These are phyloP conservation scores for Puccinellia tenuiflora DNA, from an alignment of 176 grass and related monocot genomes.

Conservation along the genomic window DNA sequence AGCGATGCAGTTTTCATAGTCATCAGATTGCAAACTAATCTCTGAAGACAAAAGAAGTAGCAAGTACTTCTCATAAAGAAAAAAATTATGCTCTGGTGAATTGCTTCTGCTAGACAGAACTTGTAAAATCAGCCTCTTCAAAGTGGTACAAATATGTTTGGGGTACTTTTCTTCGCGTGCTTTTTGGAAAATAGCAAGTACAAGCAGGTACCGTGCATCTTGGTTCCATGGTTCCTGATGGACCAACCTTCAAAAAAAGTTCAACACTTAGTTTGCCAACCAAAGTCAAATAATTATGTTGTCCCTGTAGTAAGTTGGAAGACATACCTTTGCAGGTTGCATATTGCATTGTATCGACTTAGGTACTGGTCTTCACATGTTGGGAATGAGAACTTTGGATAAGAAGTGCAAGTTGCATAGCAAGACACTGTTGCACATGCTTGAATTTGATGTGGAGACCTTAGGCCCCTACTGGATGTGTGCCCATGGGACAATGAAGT, in stretches of 20 bases:
- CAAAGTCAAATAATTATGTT: neutral
- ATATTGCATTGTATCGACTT: slow-evolving; percentile 36
- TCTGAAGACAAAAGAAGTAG: slow-evolving; percentile 77
- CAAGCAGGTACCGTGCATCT: slow-evolving; percentile 68
- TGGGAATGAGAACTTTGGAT: slow-evolving; percentile 78
- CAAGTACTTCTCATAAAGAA: slow-evolving; percentile 45
- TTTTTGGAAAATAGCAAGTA: slow-evolving; percentile 77
- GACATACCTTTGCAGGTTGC: slow-evolving; percentile 68
- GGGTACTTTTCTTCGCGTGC: slow-evolving; percentile 82
- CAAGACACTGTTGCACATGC: slow-evolving; percentile 71
- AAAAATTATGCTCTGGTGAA: slow-evolving; percentile 31
- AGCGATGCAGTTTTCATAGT: slow-evolving; percentile 41
- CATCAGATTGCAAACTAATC: slow-evolving; percentile 64
- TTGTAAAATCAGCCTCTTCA: slow-evolving; percentile 59
- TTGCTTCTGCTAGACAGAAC: slow-evolving; percentile 44
- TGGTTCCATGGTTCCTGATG: slow-evolving; percentile 86
- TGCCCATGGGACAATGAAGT: slow-evolving; percentile 42
- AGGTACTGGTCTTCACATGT: slow-evolving; percentile 56
- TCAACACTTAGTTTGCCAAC: neutral
- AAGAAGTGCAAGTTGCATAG: slow-evolving; percentile 51
- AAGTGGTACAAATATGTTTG: slow-evolving; percentile 39
- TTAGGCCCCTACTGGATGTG: slow-evolving; percentile 40
- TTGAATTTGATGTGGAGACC: slow-evolving; percentile 65
- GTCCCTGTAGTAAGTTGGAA: slow-evolving; percentile 2
- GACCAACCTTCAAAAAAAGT: slow-evolving; percentile 55